Evolutionary conservation across 2,329 filamentous ascomycete genomes (phyloP).

Genomic region (Pestalotiopsis sp.): DNA sequence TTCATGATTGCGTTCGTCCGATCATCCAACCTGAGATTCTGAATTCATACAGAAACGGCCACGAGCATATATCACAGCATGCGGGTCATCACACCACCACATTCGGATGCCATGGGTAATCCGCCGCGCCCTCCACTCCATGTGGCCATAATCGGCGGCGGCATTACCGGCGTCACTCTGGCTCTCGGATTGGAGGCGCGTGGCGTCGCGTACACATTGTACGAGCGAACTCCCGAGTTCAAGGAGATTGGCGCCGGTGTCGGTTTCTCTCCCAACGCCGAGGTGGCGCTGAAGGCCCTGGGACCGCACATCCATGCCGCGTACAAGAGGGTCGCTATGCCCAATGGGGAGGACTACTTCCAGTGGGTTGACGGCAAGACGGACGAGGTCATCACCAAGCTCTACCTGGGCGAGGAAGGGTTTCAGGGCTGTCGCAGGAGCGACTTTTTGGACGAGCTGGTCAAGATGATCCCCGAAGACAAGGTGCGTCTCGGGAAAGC

Average conservation of each 20-base stretch:
- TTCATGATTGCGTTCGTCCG: not conserved
- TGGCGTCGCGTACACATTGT: conserved; percentile 43
- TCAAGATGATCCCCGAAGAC: conserved; percentile 28
- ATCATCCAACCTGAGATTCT: not conserved
- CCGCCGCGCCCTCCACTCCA: conserved; percentile 16
- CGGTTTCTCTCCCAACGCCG: conserved; percentile 52
- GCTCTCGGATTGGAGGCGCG: conserved; percentile 48
- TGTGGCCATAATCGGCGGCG: conserved; percentile 53
- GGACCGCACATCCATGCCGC: conserved; percentile 38
- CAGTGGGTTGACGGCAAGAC: conserved; percentile 41
- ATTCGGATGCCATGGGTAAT: not conserved
- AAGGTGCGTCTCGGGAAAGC: conserved; percentile 35
- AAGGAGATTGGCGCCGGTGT: conserved; percentile 54
- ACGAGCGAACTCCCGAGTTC: conserved; percentile 45
- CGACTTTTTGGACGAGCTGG: conserved; percentile 42
- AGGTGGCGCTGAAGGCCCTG: conserved; percentile 43
- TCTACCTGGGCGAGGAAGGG: conserved; percentile 40
- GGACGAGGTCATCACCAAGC: conserved; percentile 32
- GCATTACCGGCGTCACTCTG: conserved; percentile 51
- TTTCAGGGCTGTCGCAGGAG: conserved; percentile 43
- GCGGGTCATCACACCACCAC: not conserved
- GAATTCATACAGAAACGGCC: not conserved
- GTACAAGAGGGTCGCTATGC: conserved; percentile 34
- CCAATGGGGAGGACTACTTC: conserved; percentile 44
- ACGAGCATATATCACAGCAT: not conserved